Evolutionary conservation across 768 basidiomycete species (phyloP), one percentile per base, ranked within the genome.

Genomic region (Mrakia hoshinonis): DNA sequence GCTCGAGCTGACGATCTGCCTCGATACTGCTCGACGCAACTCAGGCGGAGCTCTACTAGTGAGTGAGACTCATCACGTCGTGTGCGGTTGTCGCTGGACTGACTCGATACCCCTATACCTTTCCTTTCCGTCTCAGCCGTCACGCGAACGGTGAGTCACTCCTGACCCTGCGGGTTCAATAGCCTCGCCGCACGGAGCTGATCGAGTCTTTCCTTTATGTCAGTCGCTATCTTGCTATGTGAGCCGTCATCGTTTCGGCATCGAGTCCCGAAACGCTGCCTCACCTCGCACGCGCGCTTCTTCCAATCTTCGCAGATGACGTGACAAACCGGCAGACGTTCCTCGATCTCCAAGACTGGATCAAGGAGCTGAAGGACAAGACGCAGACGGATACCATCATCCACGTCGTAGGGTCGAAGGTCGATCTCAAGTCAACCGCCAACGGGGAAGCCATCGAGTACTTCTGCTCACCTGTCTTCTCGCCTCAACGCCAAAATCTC

Each of bases 361-460:
- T 82, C 22, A 88, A 91, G 83, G 79, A 80, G 69, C 75, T 80
- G 12, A 75, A 75, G 15, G 75, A 75, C 29, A 76, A 77, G 58
- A 77, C 78, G 69, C 62, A 75, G 11, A 68, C 74, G 62, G 91
- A 94, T 77, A 84, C 93, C 70, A 88, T 95, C 79, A 92, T 96
- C 76, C 92, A 93, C 80, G 91, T 97, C 76, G 92, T 96, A 76
- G 93, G 94, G 70, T 87, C 93, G 74, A 97, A 97, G 71, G 75
- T 72, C 52, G 80, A 81, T 71, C 69, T 80, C 3, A 34, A 34
- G 34, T 39, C 58, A 6, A 61, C 34, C 1, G 43, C 54, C 5
- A 43, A 13, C 13, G 49, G 55, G 43, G 34, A 52, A 11, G 39
- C 22, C n/a, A 39, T 68, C 67, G 67, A 68, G 67, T 68, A 4